phyloP scores from a whole-genome alignment of 805 yeast species.

The Starmera caribaea region DNA sequence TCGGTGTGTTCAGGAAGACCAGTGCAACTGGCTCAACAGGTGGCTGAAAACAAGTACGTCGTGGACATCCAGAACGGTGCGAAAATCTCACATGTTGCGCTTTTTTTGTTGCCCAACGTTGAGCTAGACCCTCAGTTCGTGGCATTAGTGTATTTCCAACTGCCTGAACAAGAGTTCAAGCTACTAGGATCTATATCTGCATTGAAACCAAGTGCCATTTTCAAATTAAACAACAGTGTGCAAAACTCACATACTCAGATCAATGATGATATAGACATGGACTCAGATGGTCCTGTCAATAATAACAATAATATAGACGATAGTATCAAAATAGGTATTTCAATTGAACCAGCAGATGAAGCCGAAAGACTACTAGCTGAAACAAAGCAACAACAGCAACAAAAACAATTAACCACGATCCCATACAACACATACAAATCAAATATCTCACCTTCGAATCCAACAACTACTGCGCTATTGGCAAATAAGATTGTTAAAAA shows the following conservation, averaged over 20 bases:
- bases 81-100: conserved; percentile 65
- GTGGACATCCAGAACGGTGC: conserved; percentile 54
- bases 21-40: conserved; percentile 46
- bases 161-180: conserved; percentile 45
- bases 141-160: conserved; percentile 83
- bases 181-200: conserved; percentile 55
- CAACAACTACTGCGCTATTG: conserved; percentile 42
- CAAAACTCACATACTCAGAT: conserved; percentile 21
- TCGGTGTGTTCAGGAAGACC: conserved; percentile 71
- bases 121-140: conserved; percentile 60
- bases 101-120: conserved; percentile 79
- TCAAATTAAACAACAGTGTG: conserved; percentile 49
- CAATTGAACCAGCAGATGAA: conserved; percentile 67
- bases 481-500: conserved; percentile 87
- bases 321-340: conserved; percentile 63
- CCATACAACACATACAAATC: conserved; percentile 17
- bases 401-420: conserved; percentile 10
- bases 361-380: conserved; percentile 51
- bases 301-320: conserved; percentile 1
- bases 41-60: conserved; percentile 60
- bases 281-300: conserved; percentile 24
- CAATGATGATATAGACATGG: conserved; percentile 50
- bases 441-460: conserved; percentile 24
- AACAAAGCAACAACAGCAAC: conserved; percentile 17
- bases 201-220: conserved; percentile 84